Evolutionary conservation across 305 asterid genomes (phyloP), one percentile per base, ranked within the genome.

Genomic region (Fraxinus sp.): DNA sequence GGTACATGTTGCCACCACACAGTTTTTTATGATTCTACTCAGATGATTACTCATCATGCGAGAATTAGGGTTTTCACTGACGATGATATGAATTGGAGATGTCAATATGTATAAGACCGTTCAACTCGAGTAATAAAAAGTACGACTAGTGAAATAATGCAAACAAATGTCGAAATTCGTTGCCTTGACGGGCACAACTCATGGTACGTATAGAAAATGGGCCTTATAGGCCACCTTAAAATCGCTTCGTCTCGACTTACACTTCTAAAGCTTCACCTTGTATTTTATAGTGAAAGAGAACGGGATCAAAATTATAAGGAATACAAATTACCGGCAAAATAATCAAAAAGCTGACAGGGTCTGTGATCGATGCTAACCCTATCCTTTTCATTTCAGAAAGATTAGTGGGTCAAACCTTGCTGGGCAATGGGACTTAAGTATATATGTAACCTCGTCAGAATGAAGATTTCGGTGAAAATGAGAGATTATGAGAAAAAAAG

Each of bases 331-430:
- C 41, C n/a, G 41, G 77, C 32, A 71, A 81, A 37, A 72, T 73
- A 83, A 77, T 77, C 37, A 78, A 78, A 77, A 80, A 84, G 44
- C 78, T 52, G 88, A 79, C 85, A 84, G 71, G 55, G 84, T 46
- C 73, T 64, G 79, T 85, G 84, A 32, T 32, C 35, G 35, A 88
- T 82, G 88, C 77, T 46, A 79, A 80, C 57, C 59, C 59, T 32
- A 73, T 82, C 89, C 81, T 84, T 88, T 89, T 85, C 88, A 84
- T 52, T 82, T 80, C 70, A 55, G 92, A 93, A 95, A 87, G 86
- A 86, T 85, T 82, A 28, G 88, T 88, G 88, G 93, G 93, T 93
- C 95, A 88, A 89, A 89, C 79, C 68, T 84, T 59, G 80, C 87
- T 83, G 86, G 76, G 83, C 81, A 87, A 49, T 70, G 77, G 75